Percentiles rank a stretch among this genome's conserved stretches.
Evolutionary conservation across 352 stramenopile genomes (phyloP).

Genomic region (Peronosclerospora sorghi): DNA sequence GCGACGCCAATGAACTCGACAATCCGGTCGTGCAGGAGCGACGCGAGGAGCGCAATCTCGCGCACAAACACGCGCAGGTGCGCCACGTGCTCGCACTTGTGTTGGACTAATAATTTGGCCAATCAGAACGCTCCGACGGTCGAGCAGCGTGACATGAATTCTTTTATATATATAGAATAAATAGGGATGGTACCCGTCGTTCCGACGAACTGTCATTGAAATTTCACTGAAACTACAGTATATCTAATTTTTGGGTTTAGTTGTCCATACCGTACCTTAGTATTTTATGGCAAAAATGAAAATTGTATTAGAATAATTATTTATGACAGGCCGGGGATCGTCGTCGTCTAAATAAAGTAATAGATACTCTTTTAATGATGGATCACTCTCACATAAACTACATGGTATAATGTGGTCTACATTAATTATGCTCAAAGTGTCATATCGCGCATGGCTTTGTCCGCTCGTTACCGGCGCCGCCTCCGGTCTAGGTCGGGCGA

Average conservation of each 20-base stretch:
- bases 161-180: too few relatives aligned
- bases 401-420: conserved; percentile 3
- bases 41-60: conserved; percentile 34
- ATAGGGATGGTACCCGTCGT: too few relatives aligned
- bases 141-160: too few relatives aligned
- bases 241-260: too few relatives aligned
- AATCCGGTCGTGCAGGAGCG: conserved; percentile 24
- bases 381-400: too few relatives aligned
- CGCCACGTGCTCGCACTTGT: conserved; percentile 26
- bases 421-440: conserved; percentile 2
- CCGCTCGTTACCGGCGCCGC: conserved; percentile 84
- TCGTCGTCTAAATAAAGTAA: conserved; percentile 28
- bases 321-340: too few relatives aligned
- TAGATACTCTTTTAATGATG: not conserved
- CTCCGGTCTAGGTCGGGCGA: conserved; percentile 89
- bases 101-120: too few relatives aligned
- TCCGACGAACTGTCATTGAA: too few relatives aligned
- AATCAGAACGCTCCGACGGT: too few relatives aligned
- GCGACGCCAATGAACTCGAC: conserved; percentile 30
- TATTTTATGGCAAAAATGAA: too few relatives aligned
- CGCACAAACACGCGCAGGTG: conserved; percentile 40
- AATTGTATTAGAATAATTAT: too few relatives aligned
- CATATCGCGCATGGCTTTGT: conserved; percentile 37
- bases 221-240: too few relatives aligned
- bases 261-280: conserved; percentile 46